Evolutionary conservation across 768 basidiomycete genomes (phyloP).

Genomic region (Lactifluus echinatus): DNA sequence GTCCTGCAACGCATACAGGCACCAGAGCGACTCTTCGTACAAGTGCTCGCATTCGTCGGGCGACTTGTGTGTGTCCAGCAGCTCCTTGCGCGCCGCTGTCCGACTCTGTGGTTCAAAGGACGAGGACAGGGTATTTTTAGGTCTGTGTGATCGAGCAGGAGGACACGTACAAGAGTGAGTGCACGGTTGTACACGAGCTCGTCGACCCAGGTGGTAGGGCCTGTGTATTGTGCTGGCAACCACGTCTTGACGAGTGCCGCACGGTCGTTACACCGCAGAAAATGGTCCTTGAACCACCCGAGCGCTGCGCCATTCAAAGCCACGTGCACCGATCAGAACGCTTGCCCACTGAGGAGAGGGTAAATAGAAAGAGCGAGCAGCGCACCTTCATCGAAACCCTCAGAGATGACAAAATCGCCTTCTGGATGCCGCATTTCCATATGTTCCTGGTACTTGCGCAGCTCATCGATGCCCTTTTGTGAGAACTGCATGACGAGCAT

Average conservation of each 20-base stretch:
- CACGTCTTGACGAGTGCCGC: constrained; percentile 83
- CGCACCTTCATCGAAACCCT: constrained; percentile 73
- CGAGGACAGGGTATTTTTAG: background rate
- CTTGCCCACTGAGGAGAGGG: constrained; percentile 1
- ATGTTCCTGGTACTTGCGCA: constrained; percentile 71
- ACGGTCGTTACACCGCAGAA: constrained; percentile 90
- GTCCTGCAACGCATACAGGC: constrained; percentile 86
- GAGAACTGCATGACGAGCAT: constrained; percentile 89
- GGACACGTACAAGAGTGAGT: constrained; percentile 56
- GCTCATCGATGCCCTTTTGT: constrained; percentile 83
- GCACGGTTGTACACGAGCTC: constrained; percentile 92
- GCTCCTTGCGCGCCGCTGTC: constrained; percentile 84
- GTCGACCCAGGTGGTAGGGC: constrained; percentile 78
- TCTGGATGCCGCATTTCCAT: constrained; percentile 74
- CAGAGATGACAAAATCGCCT: constrained; percentile 64
- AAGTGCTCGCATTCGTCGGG: constrained; percentile 85
- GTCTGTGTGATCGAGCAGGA: background rate
- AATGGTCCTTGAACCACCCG: constrained; percentile 88
- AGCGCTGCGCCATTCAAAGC: constrained; percentile 39
- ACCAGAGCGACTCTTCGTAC: constrained; percentile 94
- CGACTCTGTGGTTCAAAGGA: constrained; percentile 54
- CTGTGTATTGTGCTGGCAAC: constrained; percentile 75
- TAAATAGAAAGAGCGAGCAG: background rate
- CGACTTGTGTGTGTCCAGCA: constrained; percentile 65
- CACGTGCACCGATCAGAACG: constrained; percentile 15